These are phyloP conservation scores for Xylaria arbuscula DNA, from an alignment of 2,329 filamentous ascomycete genomes.

Conservation along the genomic window DNA sequence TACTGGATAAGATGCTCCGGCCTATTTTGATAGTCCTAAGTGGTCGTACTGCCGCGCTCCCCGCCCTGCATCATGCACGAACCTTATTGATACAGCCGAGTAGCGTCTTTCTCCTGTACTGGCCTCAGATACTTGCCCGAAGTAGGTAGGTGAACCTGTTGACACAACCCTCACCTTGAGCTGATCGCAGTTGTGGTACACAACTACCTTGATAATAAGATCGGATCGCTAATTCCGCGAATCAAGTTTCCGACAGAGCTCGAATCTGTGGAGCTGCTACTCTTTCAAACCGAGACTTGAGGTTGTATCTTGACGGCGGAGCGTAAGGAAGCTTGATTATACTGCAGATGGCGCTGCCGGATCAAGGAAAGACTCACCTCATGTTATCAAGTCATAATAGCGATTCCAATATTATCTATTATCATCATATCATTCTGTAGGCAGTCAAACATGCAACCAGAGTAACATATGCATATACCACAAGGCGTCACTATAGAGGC, in stretches of 20 bases:
- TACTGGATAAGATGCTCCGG: neutral
- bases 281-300: neutral
- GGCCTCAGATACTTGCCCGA: slow-evolving; percentile 21
- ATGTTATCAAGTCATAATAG: no score
- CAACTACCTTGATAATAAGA: slow-evolving; percentile 18
- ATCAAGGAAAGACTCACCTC: neutral
- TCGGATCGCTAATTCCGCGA: slow-evolving; percentile 29
- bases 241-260: slow-evolving; percentile 13
- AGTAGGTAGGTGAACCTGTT: slow-evolving; percentile 34
- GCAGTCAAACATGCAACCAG: no score
- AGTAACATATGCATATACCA: no score
- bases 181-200: slow-evolving; percentile 24
- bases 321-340: slow-evolving; percentile 1
- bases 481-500: no score
- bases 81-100: slow-evolving; percentile 34
- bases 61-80: slow-evolving; percentile 34
- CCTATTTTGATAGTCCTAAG: slow-evolving; percentile 18
- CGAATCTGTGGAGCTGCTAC: neutral
- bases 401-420: neutral
- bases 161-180: slow-evolving; percentile 32
- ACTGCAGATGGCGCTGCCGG: neutral
- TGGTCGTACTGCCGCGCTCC: slow-evolving; percentile 35
- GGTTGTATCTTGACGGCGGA: neutral
- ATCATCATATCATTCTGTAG: no score
- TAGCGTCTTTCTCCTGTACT: slow-evolving; percentile 25